These are phyloP conservation scores for Barbatosphaeria neglecta DNA, from an alignment of 495 filamentous ascomycete species.

Conservation along the genomic window DNA sequence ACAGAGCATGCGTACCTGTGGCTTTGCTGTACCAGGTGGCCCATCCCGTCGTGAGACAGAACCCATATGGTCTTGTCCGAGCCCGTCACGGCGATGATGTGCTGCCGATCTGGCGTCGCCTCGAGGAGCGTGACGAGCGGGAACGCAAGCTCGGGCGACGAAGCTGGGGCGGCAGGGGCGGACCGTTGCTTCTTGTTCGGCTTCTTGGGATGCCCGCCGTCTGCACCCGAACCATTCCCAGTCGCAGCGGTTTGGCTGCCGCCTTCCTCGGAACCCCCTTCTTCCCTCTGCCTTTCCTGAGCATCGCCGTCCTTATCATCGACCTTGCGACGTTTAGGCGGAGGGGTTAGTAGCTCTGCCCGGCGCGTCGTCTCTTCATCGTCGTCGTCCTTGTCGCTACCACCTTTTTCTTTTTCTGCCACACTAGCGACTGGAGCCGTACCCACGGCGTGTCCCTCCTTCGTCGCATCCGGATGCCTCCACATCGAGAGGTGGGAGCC, in stretches of 20 bases:
- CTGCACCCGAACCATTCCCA: background rate
- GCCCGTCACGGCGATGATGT: slow-evolving; percentile 66
- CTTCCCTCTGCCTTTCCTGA: slow-evolving; percentile 5
- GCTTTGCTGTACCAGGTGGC: slow-evolving; percentile 55
- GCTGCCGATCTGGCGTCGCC: slow-evolving; percentile 45
- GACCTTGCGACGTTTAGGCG: background rate
- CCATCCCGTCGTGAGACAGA: slow-evolving; percentile 51
- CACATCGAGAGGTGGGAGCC: slow-evolving; percentile 26
- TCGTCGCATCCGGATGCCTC: slow-evolving; percentile 16
- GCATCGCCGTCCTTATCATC: slow-evolving; percentile 1
- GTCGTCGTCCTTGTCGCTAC: background rate
- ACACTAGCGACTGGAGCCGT: too few species aligned
- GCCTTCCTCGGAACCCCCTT: background rate
- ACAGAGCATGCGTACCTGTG: slow-evolving; percentile 65
- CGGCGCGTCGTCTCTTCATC: background rate
- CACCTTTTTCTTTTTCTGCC: background rate
- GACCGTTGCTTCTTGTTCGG: background rate
- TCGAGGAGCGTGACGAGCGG: slow-evolving; percentile 42
- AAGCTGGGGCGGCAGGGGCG: background rate
- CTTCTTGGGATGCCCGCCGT: background rate
- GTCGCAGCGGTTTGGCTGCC: background rate
- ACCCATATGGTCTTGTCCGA: slow-evolving; percentile 89
- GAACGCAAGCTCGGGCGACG: background rate
- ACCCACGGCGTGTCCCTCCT: background rate
- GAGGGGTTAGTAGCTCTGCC: background rate